A percentile compares a stretch with the other conserved stretches of the same genome.
Evolutionary conservation across 495 filamentous ascomycete species (phyloP).

Genomic region (Neurospora sp.): DNA sequence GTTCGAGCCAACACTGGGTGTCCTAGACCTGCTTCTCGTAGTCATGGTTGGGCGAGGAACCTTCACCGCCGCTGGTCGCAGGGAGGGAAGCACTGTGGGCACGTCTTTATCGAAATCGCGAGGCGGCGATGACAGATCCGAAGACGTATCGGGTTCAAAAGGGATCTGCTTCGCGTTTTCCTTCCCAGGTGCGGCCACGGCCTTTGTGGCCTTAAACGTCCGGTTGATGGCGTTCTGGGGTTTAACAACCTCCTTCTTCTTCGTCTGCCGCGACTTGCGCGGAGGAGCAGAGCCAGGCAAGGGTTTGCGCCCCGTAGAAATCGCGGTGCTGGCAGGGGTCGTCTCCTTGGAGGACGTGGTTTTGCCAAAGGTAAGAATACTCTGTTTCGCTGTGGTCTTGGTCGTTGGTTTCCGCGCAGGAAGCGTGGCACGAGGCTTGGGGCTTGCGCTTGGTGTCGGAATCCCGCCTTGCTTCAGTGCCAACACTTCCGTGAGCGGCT

Average conservation of each 20-base stretch:
- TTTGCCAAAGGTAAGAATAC: slow-evolving; percentile 23
- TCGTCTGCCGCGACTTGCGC: slow-evolving; percentile 28
- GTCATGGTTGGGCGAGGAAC: background rate
- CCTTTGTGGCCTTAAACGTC: slow-evolving; percentile 35
- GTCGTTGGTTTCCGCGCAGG: slow-evolving; percentile 21
- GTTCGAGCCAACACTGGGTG: slow-evolving; percentile 2
- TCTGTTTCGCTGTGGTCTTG: slow-evolving; percentile 27
- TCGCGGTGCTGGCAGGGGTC: slow-evolving; percentile 2
- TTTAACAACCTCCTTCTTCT: slow-evolving; percentile 23
- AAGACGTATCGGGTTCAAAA: slow-evolving; percentile 8
- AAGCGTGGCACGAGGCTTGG: slow-evolving; percentile 40
- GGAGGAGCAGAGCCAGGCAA: slow-evolving; percentile 6
- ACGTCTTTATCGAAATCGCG: slow-evolving; percentile 6
- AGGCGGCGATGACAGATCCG: slow-evolving; percentile 14
- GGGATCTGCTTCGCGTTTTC: slow-evolving; percentile 11
- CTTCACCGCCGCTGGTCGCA: slow-evolving; percentile 12
- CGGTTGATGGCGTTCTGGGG: slow-evolving; percentile 27
- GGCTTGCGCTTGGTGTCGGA: slow-evolving; percentile 54
- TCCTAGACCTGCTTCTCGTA: background rate
- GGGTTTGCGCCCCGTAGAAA: slow-evolving; percentile 13
- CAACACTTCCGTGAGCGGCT: slow-evolving; percentile 11
- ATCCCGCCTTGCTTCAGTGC: slow-evolving; percentile 34
- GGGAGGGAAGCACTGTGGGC: slow-evolving; percentile 10
- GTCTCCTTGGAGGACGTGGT: slow-evolving; percentile 6
- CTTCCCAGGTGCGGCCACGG: slow-evolving; percentile 3